Evolutionary conservation across 2,329 filamentous ascomycete genomes (phyloP), one percentile per base, ranked within the genome.

Genomic region (Pezicula rhizophila): DNA sequence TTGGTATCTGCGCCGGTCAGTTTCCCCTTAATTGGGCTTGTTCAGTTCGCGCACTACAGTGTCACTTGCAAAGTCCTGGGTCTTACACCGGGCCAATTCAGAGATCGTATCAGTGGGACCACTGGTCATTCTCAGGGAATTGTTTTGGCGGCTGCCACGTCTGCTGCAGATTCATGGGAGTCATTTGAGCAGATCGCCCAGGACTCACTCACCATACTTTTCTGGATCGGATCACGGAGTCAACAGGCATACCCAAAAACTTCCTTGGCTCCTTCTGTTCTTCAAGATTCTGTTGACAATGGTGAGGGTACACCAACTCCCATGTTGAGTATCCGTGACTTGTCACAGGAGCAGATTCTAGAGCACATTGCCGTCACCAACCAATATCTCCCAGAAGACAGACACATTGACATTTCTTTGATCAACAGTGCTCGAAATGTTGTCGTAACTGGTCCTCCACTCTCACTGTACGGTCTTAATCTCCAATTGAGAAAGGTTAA

Each of bases 51-150:
- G 38, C 93, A 99, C 71, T 99, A 96, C 66, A 85, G 88, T 58
- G 89, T 99, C 38, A 92, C 91, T 47, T 97, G 91, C 75, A 89
- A 91, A 71, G 86, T 89, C 6, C 77, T 97, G 40, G 93, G 93
- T 49, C 84, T 90, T 50, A 85, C 95, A 61, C 93, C 93, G 1
- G 92, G 93, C 41, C 84, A 93, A 58, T 78, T 99, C 53, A 81
- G 92, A 49, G 87, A 93, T 57, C 80, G 87, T 53, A 81, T 97
- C 60, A 82, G 82, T 48, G 95, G 95, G 63, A 86, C 89, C 6
- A 97, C 93, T 37, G 93, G 93, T 64, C 93, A 99, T 70, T 99
- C 93, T 0, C 93, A 99, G 68, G 93, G 93, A 66, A 84, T 99
- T 15, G 87, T 99, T 52, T 90, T 95, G 53, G 93, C 93, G 20